Base-by-base conservation (phyloP, 2,329 filamentous ascomycete species). In the Chaetomium strumarium region DNA sequence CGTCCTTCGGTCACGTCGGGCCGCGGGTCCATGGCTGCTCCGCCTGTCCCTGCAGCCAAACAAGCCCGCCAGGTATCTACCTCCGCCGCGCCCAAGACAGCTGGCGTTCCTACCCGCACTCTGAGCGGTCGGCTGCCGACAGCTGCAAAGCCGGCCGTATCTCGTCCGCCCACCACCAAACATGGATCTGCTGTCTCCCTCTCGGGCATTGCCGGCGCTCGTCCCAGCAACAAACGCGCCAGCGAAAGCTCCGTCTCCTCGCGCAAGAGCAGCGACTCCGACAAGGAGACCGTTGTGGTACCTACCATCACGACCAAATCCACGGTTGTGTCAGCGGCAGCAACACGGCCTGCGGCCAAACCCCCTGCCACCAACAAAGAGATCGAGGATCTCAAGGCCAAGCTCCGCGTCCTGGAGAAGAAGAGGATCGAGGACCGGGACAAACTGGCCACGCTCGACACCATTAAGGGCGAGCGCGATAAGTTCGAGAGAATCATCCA, bases 321-420 rank as follows among this genome's bases (percentile, higher is more conserved):
- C 33, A 34, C 24, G 4, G 24, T 24, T 24, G 24, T 4, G 24
- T 4, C 52, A 1, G 39, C 57, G 7, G 44, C 58, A 0, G 47
- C 57, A 1, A 38, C 56, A 5, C 49, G 55, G 1, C 51, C 59
- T 10, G 31, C 59, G 0, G 41, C 52, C 8, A 58, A 34, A n/a
- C 33, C 48, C 13, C 68, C 76, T 19, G 74, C 75, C 12, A 72
- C 71, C 3, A 74, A 69, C 52, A 77, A 70, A 57, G 87, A 95
- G 63, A 82, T 92, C 17, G 91, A 96, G 60, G 89, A 95, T 59
- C 74, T 96, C 14, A 90, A 96, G 66, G 85, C 89, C 0, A 96
- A 96, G 66, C 73, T 97, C 2, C 84, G 86, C 49, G 77, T 96
- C 3, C 75, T 97, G 62, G 91, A 99, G 67, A 88, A 92, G 62